Evolutionary conservation across 23 red algal genomes (phyloP), one percentile per base, ranked within the genome.

Genomic region (Gracilariopsis chorda): DNA sequence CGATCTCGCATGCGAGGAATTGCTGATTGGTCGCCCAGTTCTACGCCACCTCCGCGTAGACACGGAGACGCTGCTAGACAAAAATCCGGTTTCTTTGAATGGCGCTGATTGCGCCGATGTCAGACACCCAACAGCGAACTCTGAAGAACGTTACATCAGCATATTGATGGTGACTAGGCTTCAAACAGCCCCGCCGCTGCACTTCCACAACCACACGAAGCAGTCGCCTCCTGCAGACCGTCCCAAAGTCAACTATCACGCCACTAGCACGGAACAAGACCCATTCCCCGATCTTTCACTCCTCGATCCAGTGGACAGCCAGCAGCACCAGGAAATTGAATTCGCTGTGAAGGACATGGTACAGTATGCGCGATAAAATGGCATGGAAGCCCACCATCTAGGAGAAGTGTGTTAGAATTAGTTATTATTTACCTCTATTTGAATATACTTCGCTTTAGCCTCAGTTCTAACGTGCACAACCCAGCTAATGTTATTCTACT

Each of bases 1-100:
- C 7, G 4, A 49, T 32, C 41, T 80, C 25, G 45, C 41, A 17
- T 27, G 4, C 24, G 75, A 80, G 49, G 75, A 80, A 28, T 51
- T 80, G 7, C 75, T 80, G 37, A 45, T 53, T 55, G 75, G 75
- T 27, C 75, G 48, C 48, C 75, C 75, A 27, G 75, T 80, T 21
- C 46, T 4, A 21, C 27, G 49, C 20, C 9, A 80, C 55, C 75
- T 80, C 37, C 8, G 23, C 6, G 46, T 80, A 28, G 75, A 80
- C 45, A 80, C 44, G n/a, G 55, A 39, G 25, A 25, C 75, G 32
- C 46, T 48, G 8, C 45, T 53, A 42, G 46, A 80, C 28, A 4
- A 80, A 27, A 10, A 0, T 37, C 76, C 12, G 24, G 76, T 21
- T 21, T 21, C 55, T 32, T 57, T 55, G 49, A 29, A 80, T 57